Conservation (phyloP, 2,329 filamentous ascomycete genomes). For the Triangularia verruculosa region DNA sequence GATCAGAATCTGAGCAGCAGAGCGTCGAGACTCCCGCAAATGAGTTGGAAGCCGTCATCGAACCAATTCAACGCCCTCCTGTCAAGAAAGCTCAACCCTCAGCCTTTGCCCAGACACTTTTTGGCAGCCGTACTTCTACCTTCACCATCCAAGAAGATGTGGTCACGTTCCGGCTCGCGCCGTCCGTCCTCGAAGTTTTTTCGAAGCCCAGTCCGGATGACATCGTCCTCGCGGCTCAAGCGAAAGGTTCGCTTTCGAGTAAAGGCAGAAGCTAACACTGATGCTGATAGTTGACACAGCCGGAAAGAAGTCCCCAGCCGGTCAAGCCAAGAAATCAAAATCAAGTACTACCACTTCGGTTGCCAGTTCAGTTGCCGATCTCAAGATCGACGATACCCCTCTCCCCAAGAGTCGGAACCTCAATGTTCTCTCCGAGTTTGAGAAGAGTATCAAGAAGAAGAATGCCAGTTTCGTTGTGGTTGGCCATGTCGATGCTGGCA, state of each 20-base stretch:
- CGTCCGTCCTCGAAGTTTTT: slow-evolving; percentile 62
- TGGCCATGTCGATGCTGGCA: slow-evolving; percentile 94
- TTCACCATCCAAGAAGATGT: slow-evolving; percentile 28
- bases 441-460: slow-evolving; percentile 72
- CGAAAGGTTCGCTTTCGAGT: slow-evolving; percentile 72
- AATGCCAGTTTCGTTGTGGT: slow-evolving; percentile 90
- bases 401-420: slow-evolving; percentile 72
- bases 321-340: slow-evolving; percentile 40
- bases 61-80: slow-evolving; percentile 32
- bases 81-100: slow-evolving; percentile 43
- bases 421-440: slow-evolving; percentile 78
- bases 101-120: slow-evolving; percentile 54
- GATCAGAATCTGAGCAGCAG: slow-evolving; percentile 4
- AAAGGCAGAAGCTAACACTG: slow-evolving; percentile 47
- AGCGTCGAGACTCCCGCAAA: slow-evolving; percentile 5
- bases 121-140: slow-evolving; percentile 39
- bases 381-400: slow-evolving; percentile 50
- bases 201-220: slow-evolving; percentile 89
- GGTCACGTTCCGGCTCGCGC: slow-evolving; percentile 34
- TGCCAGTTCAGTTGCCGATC: slow-evolving; percentile 37
- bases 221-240: slow-evolving; percentile 80
- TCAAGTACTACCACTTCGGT: slow-evolving; percentile 33
- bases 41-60: neutral
- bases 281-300: slow-evolving; percentile 53
- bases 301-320: slow-evolving; percentile 45